Conservation (phyloP, 208 protist genomes). For the Acanthamoeba castellanii region DNA sequence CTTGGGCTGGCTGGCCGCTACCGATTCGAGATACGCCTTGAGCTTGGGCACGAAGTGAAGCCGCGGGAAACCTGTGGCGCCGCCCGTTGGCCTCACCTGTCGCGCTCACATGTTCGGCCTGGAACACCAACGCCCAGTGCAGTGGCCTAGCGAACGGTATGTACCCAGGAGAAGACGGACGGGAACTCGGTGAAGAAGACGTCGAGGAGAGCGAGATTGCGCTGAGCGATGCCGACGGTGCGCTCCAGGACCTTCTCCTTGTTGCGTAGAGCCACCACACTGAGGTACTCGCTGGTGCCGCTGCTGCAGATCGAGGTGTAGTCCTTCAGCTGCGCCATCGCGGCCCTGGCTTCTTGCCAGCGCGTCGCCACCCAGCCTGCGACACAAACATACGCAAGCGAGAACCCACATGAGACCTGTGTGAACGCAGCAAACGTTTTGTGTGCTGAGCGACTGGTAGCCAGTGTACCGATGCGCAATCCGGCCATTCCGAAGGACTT, state of each 20-base stretch:
- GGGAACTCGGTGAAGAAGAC: conserved; percentile 52
- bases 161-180: conserved; percentile 50
- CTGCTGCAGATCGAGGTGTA: conserved; percentile 76
- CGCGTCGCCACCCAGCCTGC: conserved; percentile 62
- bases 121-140: not conserved
- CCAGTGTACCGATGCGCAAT: conserved; percentile 33
- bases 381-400: not conserved
- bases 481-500: conserved; percentile 67
- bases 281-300: conserved; percentile 63
- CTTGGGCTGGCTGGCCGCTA: conserved; percentile 17
- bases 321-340: conserved; percentile 67
- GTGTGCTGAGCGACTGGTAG: not conserved
- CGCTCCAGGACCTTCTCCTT: not conserved
- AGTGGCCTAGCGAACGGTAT: not conserved
- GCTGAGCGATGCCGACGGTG: not conserved
- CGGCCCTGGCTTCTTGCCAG: not conserved
- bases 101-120: not conserved
- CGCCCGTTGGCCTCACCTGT: conserved; percentile 45
- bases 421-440: not conserved
- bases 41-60: not conserved
- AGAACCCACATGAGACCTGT: not conserved
- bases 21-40: conserved; percentile 2
- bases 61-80: conserved; percentile 44
- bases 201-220: conserved; percentile 62
- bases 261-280: conserved; percentile 40